Evolutionary conservation across 768 basidiomycete species (phyloP).

Genomic region (Amanita phalloides): DNA sequence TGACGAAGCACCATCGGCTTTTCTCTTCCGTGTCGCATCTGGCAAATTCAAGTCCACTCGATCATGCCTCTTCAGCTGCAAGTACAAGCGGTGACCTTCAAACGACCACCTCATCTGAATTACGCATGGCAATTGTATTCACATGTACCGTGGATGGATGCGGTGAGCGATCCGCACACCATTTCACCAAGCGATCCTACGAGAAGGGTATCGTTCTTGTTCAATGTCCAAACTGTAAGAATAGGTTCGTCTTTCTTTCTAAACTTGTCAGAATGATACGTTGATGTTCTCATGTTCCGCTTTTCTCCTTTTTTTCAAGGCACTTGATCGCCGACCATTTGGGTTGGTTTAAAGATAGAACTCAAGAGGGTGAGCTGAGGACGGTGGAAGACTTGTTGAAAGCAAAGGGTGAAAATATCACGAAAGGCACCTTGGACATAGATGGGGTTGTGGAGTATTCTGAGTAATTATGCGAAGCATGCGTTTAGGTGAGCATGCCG

Average conservation of each 20-base stretch:
- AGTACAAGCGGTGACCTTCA: not conserved
- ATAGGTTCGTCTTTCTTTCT: conserved; percentile 43
- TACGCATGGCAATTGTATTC: conserved; percentile 50
- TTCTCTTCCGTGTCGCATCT: not conserved
- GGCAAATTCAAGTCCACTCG: not conserved
- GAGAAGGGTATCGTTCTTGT: conserved; percentile 83
- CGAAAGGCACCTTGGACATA: conserved; percentile 33
- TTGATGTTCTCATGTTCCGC: not conserved
- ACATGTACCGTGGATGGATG: conserved; percentile 78
- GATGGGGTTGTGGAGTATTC: conserved; percentile 47
- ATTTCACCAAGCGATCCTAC: conserved; percentile 81
- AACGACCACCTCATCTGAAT: not conserved
- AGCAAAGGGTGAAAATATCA: conserved; percentile 70
- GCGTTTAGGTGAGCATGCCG: not conserved
- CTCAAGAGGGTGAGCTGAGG: conserved; percentile 55
- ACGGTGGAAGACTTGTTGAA: conserved; percentile 79
- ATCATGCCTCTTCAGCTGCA: not conserved
- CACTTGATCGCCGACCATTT: conserved; percentile 86
- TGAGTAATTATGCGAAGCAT: not conserved
- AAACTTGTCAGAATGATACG: not conserved
- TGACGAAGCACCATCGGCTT: not conserved
- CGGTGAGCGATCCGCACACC: conserved; percentile 69
- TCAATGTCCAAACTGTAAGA: conserved; percentile 85
- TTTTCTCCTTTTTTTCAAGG: conserved; percentile 22
- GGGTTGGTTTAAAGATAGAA: conserved; percentile 85